Evolutionary conservation across 257 asterid species (phyloP).

Genomic region (Scutellaria minor): DNA sequence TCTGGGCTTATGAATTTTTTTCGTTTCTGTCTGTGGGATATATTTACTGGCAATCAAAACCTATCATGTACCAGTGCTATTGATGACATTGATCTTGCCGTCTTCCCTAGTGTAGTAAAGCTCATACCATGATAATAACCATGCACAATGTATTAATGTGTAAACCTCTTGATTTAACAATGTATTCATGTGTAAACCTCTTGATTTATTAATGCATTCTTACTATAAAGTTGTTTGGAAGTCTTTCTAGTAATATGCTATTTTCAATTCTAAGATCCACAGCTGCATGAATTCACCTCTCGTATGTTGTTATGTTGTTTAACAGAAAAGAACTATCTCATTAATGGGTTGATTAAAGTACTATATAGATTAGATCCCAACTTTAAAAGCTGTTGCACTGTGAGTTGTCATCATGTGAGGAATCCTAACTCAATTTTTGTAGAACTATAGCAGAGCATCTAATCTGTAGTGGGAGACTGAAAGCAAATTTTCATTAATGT

Average conservation of each 20-base stretch:
- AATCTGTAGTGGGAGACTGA: not conserved
- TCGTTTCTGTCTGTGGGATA: not conserved
- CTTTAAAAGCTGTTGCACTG: not conserved
- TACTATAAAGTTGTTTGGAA: not conserved
- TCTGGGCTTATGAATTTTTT: not conserved
- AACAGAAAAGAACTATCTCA: not conserved
- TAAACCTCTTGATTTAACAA: too few relatives aligned
- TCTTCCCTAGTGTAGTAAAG: not conserved
- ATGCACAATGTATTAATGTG: slow-evolving; percentile 5
- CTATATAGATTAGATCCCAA: not conserved
- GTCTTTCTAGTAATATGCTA: not conserved
- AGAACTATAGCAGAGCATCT: not conserved
- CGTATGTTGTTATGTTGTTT: not conserved
- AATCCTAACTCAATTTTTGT: slow-evolving; percentile 11
- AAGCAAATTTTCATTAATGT: slow-evolving; percentile 9
- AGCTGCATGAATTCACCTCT: not conserved
- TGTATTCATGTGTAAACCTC: not conserved
- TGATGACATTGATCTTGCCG: too few relatives aligned
- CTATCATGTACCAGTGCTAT: not conserved
- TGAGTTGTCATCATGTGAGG: not conserved
- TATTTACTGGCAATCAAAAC: slow-evolving; percentile 13
- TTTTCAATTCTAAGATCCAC: not conserved
- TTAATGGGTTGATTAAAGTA: slow-evolving; percentile 6
- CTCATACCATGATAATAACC: not conserved
- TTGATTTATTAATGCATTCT: not conserved